These are phyloP conservation scores for Corylus avellana DNA, from an alignment of 306 rosid species.

Conservation along the genomic window DNA sequence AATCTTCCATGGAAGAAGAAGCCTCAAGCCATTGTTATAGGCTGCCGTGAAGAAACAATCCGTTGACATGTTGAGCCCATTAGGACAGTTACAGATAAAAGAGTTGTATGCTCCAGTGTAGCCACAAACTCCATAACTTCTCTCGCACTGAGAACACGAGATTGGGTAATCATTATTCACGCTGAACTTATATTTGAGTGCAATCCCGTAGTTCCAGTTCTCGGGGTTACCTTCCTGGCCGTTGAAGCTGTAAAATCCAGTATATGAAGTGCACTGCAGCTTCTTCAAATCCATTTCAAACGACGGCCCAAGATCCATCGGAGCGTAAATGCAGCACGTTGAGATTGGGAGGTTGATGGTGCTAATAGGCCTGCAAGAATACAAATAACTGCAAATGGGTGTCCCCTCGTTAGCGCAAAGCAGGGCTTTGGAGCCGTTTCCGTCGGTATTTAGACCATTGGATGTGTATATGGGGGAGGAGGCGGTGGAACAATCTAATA, in stretches of 20 bases:
- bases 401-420: slow-evolving; percentile 56
- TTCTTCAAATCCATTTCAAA: slow-evolving; percentile 82
- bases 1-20: slow-evolving; percentile 27
- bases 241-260: slow-evolving; percentile 77
- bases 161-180: slow-evolving; percentile 69
- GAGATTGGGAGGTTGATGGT: slow-evolving; percentile 61
- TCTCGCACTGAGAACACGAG: slow-evolving; percentile 68
- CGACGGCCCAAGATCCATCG: slow-evolving; percentile 77
- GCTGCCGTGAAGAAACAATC: slow-evolving; percentile 62
- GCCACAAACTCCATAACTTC: slow-evolving; percentile 66
- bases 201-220: slow-evolving; percentile 86
- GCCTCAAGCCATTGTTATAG: slow-evolving; percentile 44
- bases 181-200: slow-evolving; percentile 71
- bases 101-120: slow-evolving; percentile 47
- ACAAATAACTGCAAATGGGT: slow-evolving; percentile 64
- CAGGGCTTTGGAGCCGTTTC: slow-evolving; percentile 39
- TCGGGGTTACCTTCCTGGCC: slow-evolving; percentile 63
- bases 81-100: slow-evolving; percentile 73
- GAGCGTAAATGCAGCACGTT: slow-evolving; percentile 79
- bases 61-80: slow-evolving; percentile 63
- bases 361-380: slow-evolving; percentile 65
- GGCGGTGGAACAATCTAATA: slow-evolving; percentile 60
- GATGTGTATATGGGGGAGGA: slow-evolving; percentile 54
- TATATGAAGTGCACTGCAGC: slow-evolving; percentile 71
- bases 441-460: slow-evolving; percentile 30